Evolutionary conservation across 805 yeast species (phyloP).

Genomic region (Saccharomycopsis synnaedendra): DNA sequence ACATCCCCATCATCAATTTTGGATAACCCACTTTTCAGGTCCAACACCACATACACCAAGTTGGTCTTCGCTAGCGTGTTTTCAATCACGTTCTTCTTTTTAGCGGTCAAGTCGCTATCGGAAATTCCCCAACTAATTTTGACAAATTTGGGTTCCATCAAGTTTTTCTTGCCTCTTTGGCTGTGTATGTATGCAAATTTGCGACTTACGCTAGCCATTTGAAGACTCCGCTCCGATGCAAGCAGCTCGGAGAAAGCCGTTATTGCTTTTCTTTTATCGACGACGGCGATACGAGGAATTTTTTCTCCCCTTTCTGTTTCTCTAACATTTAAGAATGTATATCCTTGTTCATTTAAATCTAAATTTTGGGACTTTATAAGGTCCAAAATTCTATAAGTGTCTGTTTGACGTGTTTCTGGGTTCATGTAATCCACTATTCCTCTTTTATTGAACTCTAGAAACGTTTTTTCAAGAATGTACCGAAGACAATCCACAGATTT

Average conservation of each 20-base stretch:
- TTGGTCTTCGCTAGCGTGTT: constrained; percentile 2
- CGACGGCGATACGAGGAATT: constrained; percentile 11
- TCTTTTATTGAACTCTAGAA: too few species aligned
- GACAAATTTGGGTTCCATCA: background rate
- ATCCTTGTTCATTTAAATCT: background rate
- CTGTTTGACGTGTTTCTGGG: background rate
- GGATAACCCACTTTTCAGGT: constrained; percentile 4
- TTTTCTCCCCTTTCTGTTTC: background rate
- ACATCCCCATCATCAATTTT: background rate
- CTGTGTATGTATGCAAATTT: constrained; percentile 8
- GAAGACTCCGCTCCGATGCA: constrained; percentile 3
- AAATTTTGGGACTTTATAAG: background rate
- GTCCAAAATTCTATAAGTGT: too few species aligned
- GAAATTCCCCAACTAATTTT: constrained; percentile 14
- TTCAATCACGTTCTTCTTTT: constrained; percentile 6
- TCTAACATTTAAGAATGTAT: background rate
- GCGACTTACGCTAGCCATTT: constrained; percentile 5
- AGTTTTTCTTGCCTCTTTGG: background rate
- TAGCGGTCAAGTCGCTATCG: constrained; percentile 7
- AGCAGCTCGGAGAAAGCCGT: constrained; percentile 8
- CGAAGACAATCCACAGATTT: too few species aligned
- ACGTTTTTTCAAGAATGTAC: too few species aligned
- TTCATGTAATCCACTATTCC: too few species aligned
- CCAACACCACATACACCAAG: constrained; percentile 5
- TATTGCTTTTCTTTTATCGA: constrained; percentile 11